These are phyloP conservation scores for Fusarium sp. DNA, from an alignment of 2,329 filamentous ascomycete genomes.

Conservation along the genomic window DNA sequence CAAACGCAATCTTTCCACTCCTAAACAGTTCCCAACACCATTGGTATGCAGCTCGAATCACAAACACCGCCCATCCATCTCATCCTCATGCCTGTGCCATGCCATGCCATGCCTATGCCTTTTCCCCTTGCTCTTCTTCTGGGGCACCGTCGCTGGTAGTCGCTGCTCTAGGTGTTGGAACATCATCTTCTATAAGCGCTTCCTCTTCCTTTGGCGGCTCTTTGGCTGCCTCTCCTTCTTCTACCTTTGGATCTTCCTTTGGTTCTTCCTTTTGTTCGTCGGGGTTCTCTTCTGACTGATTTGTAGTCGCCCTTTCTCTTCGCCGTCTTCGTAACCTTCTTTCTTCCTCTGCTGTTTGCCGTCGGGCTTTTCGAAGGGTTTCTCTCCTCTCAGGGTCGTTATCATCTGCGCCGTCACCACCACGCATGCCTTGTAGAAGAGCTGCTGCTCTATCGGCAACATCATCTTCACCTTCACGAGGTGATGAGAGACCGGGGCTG, in stretches of 20 bases:
- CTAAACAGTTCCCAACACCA: conserved; percentile 38
- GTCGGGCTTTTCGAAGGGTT: conserved; percentile 68
- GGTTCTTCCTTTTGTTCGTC: conserved; percentile 41
- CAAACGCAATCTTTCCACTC: conserved; percentile 26
- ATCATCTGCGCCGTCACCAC: conserved; percentile 69
- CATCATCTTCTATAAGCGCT: conserved; percentile 29
- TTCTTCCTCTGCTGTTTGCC: conserved; percentile 85
- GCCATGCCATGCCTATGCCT: conserved; percentile 30
- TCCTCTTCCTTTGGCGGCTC: conserved; percentile 27
- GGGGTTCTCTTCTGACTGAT: conserved; percentile 45
- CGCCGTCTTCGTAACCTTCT: conserved; percentile 74
- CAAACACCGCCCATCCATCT: conserved; percentile 28
- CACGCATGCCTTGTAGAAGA: conserved; percentile 84
- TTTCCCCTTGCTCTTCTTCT: conserved; percentile 36
- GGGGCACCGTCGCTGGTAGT: conserved; percentile 25
- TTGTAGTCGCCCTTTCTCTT: conserved; percentile 67
- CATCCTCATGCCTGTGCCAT: conserved; percentile 39
- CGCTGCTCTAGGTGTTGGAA: conserved; percentile 35
- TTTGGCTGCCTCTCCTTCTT: conserved; percentile 30
- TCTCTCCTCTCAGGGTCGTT: conserved; percentile 65
- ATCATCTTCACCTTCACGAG: conserved; percentile 70
- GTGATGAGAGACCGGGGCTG: conserved; percentile 62
- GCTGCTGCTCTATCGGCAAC: conserved; percentile 87
- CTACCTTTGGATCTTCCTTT: conserved; percentile 22
- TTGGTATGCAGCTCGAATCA: conserved; percentile 40